Evolutionary conservation across 352 stramenopile species (phyloP).

Genomic region (Globisporangium emineosum): DNA sequence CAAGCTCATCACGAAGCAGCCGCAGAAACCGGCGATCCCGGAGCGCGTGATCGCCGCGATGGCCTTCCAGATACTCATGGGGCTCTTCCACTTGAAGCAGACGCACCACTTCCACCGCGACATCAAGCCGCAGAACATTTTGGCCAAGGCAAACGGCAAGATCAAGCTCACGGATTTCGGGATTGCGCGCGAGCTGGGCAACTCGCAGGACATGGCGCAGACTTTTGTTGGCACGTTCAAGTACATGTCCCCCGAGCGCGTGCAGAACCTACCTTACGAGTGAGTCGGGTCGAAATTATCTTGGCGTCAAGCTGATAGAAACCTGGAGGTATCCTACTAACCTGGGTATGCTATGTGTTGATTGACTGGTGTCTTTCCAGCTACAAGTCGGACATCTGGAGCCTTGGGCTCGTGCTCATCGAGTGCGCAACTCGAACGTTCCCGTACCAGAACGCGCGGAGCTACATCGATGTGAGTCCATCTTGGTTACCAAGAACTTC

Average conservation of each 20-base stretch:
- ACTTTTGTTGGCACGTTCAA: constrained; percentile 91
- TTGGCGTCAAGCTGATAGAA: neutral
- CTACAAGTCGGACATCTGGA: constrained; percentile 83
- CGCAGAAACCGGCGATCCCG: constrained; percentile 19
- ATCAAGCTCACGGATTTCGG: constrained; percentile 87
- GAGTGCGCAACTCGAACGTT: constrained; percentile 60
- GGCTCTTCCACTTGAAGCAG: constrained; percentile 57
- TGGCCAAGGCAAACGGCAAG: constrained; percentile 72
- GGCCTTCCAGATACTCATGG: constrained; percentile 56
- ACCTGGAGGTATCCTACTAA: neutral
- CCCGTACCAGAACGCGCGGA: constrained; percentile 47
- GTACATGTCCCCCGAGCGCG: constrained; percentile 93
- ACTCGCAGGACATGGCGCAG: constrained; percentile 75
- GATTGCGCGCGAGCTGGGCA: constrained; percentile 56
- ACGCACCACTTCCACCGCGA: constrained; percentile 90
- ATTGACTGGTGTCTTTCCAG: constrained; percentile 20
- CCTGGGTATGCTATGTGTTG: neutral
- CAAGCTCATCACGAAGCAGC: constrained; percentile 26
- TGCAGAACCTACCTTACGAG: constrained; percentile 80
- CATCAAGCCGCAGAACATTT: constrained; percentile 92
- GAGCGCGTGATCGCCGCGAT: constrained; percentile 54
- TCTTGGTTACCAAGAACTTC: neutral
- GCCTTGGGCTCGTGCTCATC: constrained; percentile 68
- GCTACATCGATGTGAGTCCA: constrained; percentile 62
- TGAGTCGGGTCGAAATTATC: constrained; percentile 19